Conservation (phyloP, 2,329 filamentous ascomycete genomes). For the Aspergillus felis region DNA sequence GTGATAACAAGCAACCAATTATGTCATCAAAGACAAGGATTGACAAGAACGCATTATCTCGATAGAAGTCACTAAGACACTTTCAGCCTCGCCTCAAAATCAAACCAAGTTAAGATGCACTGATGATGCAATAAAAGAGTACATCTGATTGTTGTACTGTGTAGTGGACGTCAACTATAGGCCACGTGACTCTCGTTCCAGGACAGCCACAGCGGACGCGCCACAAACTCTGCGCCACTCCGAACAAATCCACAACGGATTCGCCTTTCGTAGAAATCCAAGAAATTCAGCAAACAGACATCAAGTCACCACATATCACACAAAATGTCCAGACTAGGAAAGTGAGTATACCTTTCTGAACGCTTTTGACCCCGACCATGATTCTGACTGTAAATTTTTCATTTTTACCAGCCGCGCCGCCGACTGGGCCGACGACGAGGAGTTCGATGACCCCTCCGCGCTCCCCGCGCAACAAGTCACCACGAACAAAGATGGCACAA, state of each 20-base stretch:
- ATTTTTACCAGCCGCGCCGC: constrained; percentile 52
- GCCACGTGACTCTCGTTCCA: constrained; percentile 10
- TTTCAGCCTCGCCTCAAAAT: background rate
- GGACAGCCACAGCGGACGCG: constrained; percentile 28
- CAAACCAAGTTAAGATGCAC: background rate
- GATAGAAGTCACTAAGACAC: background rate
- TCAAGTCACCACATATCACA: constrained; percentile 24
- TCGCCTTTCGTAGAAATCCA: constrained; percentile 37
- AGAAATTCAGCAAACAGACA: constrained; percentile 34
- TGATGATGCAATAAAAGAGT: background rate
- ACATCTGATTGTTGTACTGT: background rate
- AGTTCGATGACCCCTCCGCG: constrained; percentile 78
- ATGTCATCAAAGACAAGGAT: too few relatives aligned
- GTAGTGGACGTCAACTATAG: background rate
- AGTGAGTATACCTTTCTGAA: constrained; percentile 31
- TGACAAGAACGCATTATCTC: too few relatives aligned
- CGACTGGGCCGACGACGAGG: constrained; percentile 93
- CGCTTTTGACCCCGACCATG: background rate
- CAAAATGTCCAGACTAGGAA: constrained; percentile 47
- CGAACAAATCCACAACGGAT: constrained; percentile 43
- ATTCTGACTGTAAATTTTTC: constrained; percentile 16
- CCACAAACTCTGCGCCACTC: constrained; percentile 30
- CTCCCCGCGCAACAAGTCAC: constrained; percentile 85
- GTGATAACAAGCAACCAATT: too few relatives aligned
- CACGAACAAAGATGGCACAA: constrained; percentile 97